Evolutionary conservation across 176 grass and related monocot genomes (phyloP).

Genomic region (Eragrostis curvula): DNA sequence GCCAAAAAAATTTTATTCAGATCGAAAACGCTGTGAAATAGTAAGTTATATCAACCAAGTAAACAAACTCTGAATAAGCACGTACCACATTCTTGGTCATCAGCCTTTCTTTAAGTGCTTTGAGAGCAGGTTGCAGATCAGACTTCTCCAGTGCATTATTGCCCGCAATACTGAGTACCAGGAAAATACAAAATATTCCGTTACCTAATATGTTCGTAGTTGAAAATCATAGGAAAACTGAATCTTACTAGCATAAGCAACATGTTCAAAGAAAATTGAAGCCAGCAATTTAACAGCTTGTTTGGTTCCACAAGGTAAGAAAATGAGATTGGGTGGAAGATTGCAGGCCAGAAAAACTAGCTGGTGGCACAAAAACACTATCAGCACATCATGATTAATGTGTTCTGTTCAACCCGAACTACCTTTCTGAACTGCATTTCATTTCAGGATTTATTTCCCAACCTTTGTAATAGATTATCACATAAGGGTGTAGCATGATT

Average conservation of each 20-base stretch:
- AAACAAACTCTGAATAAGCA: slow-evolving; percentile 26
- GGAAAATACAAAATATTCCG: slow-evolving; percentile 24
- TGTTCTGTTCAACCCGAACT: no score
- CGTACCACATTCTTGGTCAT: slow-evolving; percentile 96
- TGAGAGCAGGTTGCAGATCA: slow-evolving; percentile 69
- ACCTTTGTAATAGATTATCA: neutral
- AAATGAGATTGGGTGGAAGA: no score
- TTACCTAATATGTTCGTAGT: no score
- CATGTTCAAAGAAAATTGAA: neutral
- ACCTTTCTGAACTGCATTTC: neutral
- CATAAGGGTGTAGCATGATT: neutral
- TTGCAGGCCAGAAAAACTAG: no score
- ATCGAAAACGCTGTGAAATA: neutral
- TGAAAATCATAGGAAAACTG: neutral
- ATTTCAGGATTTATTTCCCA: neutral
- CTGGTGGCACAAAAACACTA: no score
- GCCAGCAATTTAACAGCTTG: neutral
- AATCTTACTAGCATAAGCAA: neutral
- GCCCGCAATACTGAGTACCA: slow-evolving; percentile 63
- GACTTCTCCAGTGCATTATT: slow-evolving; percentile 58
- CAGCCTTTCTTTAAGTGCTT: slow-evolving; percentile 78
- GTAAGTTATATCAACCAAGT: neutral
- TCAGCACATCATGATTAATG: neutral
- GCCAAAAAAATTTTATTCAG: neutral
- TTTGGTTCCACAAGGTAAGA: neutral